Conservation (phyloP, 257 asterid species). For the Echium plantagineum region DNA sequence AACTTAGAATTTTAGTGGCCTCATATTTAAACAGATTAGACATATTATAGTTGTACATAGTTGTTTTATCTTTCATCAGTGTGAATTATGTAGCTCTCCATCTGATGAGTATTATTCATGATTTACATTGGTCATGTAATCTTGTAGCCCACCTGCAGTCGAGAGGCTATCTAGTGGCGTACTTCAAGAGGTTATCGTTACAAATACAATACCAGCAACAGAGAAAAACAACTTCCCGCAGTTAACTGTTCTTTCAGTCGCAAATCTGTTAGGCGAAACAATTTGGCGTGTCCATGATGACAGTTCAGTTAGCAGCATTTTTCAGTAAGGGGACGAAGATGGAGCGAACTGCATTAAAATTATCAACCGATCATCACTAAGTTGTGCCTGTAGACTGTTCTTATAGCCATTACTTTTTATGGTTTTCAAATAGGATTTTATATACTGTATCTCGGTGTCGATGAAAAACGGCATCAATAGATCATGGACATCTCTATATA, state of each 20-base stretch:
- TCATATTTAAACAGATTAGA: too few relatives aligned
- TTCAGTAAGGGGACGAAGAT: constrained; percentile 29
- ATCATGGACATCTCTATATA: too few relatives aligned
- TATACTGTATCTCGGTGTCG: neutral
- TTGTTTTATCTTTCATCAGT: neutral
- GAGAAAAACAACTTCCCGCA: constrained; percentile 80
- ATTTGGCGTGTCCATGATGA: constrained; percentile 96
- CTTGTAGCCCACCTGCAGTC: constrained; percentile 79
- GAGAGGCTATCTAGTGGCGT: constrained; percentile 87
- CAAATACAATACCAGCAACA: constrained; percentile 72
- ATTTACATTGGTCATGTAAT: constrained; percentile 4
- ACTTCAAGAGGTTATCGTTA: constrained; percentile 85
- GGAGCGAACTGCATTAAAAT: neutral
- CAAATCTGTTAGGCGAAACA: constrained; percentile 89
- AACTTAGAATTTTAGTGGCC: too few relatives aligned
- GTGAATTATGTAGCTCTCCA: neutral
- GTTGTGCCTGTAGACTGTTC: neutral
- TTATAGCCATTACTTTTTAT: neutral
- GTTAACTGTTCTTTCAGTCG: constrained; percentile 77
- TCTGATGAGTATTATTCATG: neutral
- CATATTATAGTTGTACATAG: neutral
- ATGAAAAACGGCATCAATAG: too few relatives aligned
- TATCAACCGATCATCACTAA: neutral
- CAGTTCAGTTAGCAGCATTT: constrained; percentile 91
- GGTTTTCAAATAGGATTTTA: neutral